phyloP scores from a whole-genome alignment of 805 yeast genomes.

The Metschnikowia aberdeeniae region DNA sequence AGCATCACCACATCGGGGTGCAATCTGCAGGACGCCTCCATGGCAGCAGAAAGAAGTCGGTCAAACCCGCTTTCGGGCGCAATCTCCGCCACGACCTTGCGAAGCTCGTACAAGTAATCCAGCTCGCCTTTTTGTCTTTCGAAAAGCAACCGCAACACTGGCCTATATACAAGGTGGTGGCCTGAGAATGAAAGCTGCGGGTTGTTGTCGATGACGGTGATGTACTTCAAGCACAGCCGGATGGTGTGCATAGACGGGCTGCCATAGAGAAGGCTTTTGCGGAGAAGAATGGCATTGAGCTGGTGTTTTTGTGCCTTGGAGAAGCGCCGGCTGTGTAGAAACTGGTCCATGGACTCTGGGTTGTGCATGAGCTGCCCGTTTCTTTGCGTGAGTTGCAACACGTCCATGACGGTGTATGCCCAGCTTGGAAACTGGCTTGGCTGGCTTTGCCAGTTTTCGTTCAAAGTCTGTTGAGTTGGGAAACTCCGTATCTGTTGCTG shows the following conservation, averaged over 20 bases:
- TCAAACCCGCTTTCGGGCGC: background rate
- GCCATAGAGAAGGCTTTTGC: conserved; percentile 19
- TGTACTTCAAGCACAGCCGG: conserved; percentile 17
- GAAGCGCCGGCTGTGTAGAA: conserved; percentile 11
- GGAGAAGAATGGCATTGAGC: conserved; percentile 15
- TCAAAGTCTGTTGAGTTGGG: no score
- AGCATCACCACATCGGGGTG: background rate
- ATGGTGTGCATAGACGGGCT: conserved; percentile 5
- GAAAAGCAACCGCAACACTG: conserved; percentile 17
- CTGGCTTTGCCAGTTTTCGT: no score
- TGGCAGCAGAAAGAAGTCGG: conserved; percentile 1
- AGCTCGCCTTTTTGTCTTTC: background rate
- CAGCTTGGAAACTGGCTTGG: conserved; percentile 3
- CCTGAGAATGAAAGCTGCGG: conserved; percentile 17
- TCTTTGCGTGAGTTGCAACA: conserved; percentile 16
- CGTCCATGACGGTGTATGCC: conserved; percentile 16
- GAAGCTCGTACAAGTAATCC: background rate
- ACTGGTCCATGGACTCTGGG: conserved; percentile 6
- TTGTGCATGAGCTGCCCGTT: background rate
- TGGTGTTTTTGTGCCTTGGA: conserved; percentile 19
- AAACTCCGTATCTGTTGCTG: no score
- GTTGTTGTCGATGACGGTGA: conserved; percentile 17
- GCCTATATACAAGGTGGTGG: conserved; percentile 14
- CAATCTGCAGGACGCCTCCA: background rate
- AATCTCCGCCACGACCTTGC: background rate